Base-by-base conservation (phyloP, 2,329 filamentous ascomycete species). In the Colletotrichum euphorbiae region DNA sequence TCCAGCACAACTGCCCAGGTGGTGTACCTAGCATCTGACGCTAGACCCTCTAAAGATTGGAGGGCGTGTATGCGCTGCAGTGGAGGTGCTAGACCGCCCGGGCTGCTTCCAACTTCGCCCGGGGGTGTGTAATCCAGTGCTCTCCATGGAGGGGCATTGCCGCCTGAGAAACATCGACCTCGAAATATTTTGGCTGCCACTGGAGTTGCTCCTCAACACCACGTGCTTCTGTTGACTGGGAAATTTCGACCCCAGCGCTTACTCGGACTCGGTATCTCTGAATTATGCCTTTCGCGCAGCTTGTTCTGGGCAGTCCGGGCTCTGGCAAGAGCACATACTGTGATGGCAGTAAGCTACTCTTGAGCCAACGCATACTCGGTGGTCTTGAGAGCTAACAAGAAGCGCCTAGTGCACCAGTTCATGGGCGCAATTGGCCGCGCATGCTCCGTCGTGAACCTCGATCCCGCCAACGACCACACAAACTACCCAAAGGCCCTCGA, bases 281-380 rank as follows among this genome's bases (percentile, higher is more conserved):
- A 31, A 12, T 24, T 7, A 89, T 89, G 87, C 86, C 87, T 56
- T 89, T 89, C 75, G 87, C 85, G 67, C 92, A 97, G 82, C 89
- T 98, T 48, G 90, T 97, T 42, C 90, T 97, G 74, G 96, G 96
- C n/a, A 95, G 94, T 72, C 96, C 96, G 6, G 96, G 96, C 75
- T 90, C 94, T 33, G 96, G 96, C 69, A 99, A 99, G 83, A 98
- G 94, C 72, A 99, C 96, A 7, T 98, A 97, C 79, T 98, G 95
- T 84, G 93, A 98, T 89, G 96, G 96, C 77, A 97, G 89, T 91
- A 79, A 79, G 89, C 9, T 19, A 9, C 6, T 24, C n/a, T 50
- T 43, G 38, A 45, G 36, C 56, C 62, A 55, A 46, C 51, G 57
- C 51, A 62, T 31, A 9, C 50, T 67, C 13, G n/a, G 15, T 33